Conservation (phyloP, 202 grass and related monocot species). For the Setaria viridis region DNA sequence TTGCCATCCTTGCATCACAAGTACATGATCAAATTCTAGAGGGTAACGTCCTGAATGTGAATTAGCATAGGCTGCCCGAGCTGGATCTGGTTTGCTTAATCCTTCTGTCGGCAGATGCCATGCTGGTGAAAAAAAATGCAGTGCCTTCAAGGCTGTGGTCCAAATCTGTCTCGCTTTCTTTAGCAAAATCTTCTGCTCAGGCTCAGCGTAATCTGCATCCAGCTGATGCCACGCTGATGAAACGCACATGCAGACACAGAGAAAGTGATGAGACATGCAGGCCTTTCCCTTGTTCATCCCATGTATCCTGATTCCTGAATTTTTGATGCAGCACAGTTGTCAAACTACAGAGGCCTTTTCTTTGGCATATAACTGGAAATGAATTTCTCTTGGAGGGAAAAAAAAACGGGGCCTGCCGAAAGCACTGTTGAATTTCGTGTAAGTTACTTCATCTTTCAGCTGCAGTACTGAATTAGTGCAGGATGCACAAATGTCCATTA, state of each 20-base stretch:
- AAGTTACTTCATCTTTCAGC: constrained; percentile 22
- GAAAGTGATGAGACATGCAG: constrained; percentile 5
- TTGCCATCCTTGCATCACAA: constrained; percentile 51
- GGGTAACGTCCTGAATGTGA: constrained; percentile 11
- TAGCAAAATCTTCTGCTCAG: constrained; percentile 43
- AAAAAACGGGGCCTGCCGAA: background rate
- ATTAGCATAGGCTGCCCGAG: constrained; percentile 14
- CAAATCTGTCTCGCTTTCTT: constrained; percentile 43
- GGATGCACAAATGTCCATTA: constrained; percentile 3
- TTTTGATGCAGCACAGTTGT: background rate
- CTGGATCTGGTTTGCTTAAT: constrained; percentile 1
- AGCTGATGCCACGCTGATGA: constrained; percentile 22
- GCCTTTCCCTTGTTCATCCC: constrained; percentile 34
- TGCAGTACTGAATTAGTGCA: constrained; percentile 7
- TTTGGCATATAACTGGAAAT: background rate
- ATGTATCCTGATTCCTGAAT: constrained; percentile 32
- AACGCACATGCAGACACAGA: constrained; percentile 37
- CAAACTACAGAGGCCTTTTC: background rate
- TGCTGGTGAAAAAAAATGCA: constrained; percentile 14
- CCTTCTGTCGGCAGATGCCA: constrained; percentile 28
- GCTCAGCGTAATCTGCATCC: constrained; percentile 18
- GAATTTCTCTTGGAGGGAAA: background rate
- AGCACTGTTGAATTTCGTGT: constrained; percentile 14
- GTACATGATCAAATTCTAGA: constrained; percentile 11
- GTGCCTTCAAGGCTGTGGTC: constrained; percentile 51